Evolutionary conservation across 352 stramenopile genomes (phyloP).

Genomic region (Phytophthora ohioensis): DNA sequence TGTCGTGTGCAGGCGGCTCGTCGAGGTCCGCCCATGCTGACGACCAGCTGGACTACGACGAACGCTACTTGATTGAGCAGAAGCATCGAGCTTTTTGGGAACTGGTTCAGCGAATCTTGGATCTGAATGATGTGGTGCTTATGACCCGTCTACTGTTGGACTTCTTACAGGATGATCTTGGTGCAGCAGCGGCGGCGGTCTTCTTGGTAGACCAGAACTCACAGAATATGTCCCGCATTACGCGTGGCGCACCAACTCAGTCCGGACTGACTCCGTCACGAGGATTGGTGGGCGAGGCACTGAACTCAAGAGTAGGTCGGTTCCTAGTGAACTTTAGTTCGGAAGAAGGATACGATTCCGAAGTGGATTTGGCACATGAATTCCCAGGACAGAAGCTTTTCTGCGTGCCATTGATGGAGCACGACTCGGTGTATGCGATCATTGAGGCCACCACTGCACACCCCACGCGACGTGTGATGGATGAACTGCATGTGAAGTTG

Average conservation of each 20-base stretch:
- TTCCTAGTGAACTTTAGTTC: slow-evolving; percentile 57
- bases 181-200: slow-evolving; percentile 58
- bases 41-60: slow-evolving; percentile 34
- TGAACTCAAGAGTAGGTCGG: slow-evolving; percentile 43
- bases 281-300: slow-evolving; percentile 62
- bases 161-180: slow-evolving; percentile 68
- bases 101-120: slow-evolving; percentile 72
- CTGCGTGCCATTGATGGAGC: slow-evolving; percentile 77
- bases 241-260: slow-evolving; percentile 52
- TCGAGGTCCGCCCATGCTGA: neutral
- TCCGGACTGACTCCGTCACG: slow-evolving; percentile 59
- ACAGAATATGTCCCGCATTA: slow-evolving; percentile 81
- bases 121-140: slow-evolving; percentile 76
- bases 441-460: slow-evolving; percentile 70
- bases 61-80: slow-evolving; percentile 57
- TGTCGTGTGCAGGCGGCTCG: slow-evolving; percentile 16
- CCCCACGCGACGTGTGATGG: slow-evolving; percentile 48
- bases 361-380: slow-evolving; percentile 73
- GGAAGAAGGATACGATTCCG: slow-evolving; percentile 60
- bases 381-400: slow-evolving; percentile 71
- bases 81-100: slow-evolving; percentile 84
- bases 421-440: slow-evolving; percentile 81
- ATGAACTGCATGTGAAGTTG: slow-evolving; percentile 76
- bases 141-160: slow-evolving; percentile 79
- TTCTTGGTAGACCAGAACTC: slow-evolving; percentile 83